A percentile compares a stretch with the other conserved stretches of the same genome.
These are phyloP conservation scores for Melaleuca alternifolia DNA, from an alignment of 345 rosid species.

Conservation along the genomic window DNA sequence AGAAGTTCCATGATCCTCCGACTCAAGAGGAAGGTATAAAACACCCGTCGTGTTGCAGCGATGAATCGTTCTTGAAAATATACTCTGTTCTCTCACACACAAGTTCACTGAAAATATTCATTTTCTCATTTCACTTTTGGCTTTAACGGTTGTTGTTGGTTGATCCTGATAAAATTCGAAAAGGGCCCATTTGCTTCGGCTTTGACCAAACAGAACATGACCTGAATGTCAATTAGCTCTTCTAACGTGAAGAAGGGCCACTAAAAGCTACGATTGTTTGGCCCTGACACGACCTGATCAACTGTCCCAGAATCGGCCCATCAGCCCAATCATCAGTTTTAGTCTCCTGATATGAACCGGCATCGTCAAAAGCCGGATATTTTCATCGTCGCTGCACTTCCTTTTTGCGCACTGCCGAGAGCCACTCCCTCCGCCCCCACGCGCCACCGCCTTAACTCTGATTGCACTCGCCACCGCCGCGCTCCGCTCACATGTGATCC, in stretches of 20 bases:
- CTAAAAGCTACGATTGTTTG: not conserved
- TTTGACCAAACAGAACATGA: not conserved
- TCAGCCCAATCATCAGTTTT: not conserved
- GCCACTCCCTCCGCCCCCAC: not conserved
- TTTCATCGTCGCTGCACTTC: not conserved
- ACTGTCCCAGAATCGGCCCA: not conserved
- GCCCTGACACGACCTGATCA: not conserved
- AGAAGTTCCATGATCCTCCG: not conserved
- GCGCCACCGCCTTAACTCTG: not conserved
- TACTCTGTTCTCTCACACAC: not conserved
- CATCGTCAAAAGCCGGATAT: not conserved
- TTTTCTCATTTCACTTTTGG: not conserved
- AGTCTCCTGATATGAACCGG: not conserved
- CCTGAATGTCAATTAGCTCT: not conserved
- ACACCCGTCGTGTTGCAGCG: not conserved
- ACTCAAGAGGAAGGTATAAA: not conserved
- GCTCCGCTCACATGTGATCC: not conserved
- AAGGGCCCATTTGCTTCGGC: not conserved
- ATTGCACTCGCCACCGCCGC: not conserved
- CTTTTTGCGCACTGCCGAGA: not conserved
- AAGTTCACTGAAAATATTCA: not conserved
- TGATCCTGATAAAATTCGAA: not conserved
- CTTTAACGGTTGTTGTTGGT: not conserved
- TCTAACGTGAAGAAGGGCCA: not conserved
- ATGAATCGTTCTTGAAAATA: not conserved